Percentiles rank a stretch among this genome's conserved stretches.
Evolutionary conservation across 1,284 basidiomycete genomes (phyloP).

Genomic region (Anthracocystis panici-leucophaei): DNA sequence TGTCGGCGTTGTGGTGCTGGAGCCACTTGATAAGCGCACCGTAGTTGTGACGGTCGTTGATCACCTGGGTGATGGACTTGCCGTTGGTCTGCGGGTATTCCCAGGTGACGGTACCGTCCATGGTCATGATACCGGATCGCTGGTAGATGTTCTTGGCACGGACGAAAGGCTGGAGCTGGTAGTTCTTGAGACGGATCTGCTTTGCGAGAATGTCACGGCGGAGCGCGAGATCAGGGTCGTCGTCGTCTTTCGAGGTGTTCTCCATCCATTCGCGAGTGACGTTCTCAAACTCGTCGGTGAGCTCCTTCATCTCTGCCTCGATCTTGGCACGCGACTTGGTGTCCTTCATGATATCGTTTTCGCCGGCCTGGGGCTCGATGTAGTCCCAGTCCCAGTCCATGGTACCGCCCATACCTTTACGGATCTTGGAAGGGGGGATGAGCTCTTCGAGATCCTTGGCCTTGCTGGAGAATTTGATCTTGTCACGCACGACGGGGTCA

Average conservation of each 20-base stretch:
- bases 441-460: conserved; percentile 65
- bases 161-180: conserved; percentile 63
- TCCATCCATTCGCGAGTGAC: conserved; percentile 63
- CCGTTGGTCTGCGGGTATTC: conserved; percentile 66
- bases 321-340: conserved; percentile 60
- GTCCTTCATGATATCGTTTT: conserved; percentile 67
- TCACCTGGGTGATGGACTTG: conserved; percentile 48
- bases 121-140: conserved; percentile 61
- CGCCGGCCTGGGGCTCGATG: conserved; percentile 64
- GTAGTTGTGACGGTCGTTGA: conserved; percentile 65
- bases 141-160: conserved; percentile 67
- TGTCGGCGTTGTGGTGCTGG: conserved; percentile 65
- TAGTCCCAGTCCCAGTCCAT: conserved; percentile 70
- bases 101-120: conserved; percentile 63
- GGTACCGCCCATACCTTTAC: conserved; percentile 68
- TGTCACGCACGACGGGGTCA: conserved; percentile 68
- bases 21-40: conserved; percentile 66
- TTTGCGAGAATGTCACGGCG: conserved; percentile 62
- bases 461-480: conserved; percentile 68
- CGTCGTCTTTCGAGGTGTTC: conserved; percentile 45
- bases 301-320: conserved; percentile 58
- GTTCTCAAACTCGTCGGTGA: conserved; percentile 61
- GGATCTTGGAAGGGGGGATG: conserved; percentile 59
- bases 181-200: conserved; percentile 67
- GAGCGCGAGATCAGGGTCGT: conserved; percentile 52